Conservation (phyloP, 2,329 filamentous ascomycete species). For the Aspergillus hortae region DNA sequence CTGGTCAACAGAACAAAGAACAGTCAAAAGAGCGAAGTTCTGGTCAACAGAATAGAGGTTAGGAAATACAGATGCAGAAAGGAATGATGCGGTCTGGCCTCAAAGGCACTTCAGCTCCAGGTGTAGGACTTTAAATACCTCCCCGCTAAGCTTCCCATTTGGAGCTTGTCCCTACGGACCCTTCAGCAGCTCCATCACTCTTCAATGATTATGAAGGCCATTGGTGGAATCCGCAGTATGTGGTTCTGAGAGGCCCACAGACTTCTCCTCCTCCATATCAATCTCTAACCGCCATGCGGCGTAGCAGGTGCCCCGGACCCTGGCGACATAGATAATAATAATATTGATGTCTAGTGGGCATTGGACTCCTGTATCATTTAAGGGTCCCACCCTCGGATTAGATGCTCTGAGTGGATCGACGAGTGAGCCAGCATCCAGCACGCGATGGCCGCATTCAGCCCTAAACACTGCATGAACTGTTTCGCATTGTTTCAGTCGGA, state of each 20-base stretch:
- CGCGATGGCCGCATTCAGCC: not conserved
- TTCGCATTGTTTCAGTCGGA: not conserved
- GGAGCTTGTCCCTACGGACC: not conserved
- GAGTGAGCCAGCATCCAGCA: not conserved
- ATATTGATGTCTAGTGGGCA: not conserved
- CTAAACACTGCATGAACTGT: not conserved
- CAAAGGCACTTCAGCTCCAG: not conserved
- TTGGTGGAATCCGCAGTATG: not conserved
- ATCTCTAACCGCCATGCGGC: constrained; percentile 1
- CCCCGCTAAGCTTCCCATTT: constrained; percentile 1
- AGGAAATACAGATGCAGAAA: constrained; percentile 10
- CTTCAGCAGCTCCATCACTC: not conserved
- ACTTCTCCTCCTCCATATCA: not conserved
- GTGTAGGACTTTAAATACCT: constrained; percentile 1
- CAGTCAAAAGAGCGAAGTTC: constrained; percentile 8
- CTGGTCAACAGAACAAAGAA: constrained; percentile 13
- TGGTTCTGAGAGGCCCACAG: not conserved
- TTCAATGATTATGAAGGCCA: not conserved
- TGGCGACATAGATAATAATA: not conserved
- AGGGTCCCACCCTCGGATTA: not conserved
- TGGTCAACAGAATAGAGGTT: constrained; percentile 19
- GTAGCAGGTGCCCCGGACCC: not conserved
- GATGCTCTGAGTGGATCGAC: not conserved
- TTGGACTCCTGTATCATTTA: not conserved
- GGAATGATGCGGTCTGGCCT: constrained; percentile 1